Percentiles rank a stretch among this genome's conserved stretches.
phyloP scores from a whole-genome alignment of 768 basidiomycete species.

The Lentinus brumalis region DNA sequence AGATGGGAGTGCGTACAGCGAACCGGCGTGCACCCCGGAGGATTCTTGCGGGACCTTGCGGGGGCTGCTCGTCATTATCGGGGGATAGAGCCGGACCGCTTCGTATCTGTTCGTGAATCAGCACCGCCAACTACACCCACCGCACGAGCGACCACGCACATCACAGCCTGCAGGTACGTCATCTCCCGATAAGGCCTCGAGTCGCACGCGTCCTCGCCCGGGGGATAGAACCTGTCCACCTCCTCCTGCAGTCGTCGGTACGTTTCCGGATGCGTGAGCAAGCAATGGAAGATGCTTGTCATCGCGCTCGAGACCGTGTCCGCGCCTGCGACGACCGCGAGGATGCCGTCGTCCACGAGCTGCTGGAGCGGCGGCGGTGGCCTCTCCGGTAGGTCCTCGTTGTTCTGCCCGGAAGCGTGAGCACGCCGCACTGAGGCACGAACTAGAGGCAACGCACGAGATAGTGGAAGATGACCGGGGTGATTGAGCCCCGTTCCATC shows the following conservation, averaged over 20 bases:
- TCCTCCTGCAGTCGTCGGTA: slow-evolving; percentile 25
- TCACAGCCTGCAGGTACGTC: slow-evolving; percentile 36
- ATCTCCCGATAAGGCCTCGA: slow-evolving; percentile 24
- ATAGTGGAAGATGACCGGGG: slow-evolving; percentile 43
- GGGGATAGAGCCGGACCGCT: slow-evolving; percentile 44
- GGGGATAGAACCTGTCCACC: slow-evolving; percentile 27
- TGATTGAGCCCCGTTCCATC: slow-evolving; percentile 21
- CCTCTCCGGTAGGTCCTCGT: slow-evolving; percentile 15
- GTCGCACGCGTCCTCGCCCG: slow-evolving; percentile 21
- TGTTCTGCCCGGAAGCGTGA: slow-evolving; percentile 22
- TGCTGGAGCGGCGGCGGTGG: slow-evolving; percentile 5
- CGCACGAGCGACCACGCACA: slow-evolving; percentile 26
- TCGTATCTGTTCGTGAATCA: slow-evolving; percentile 44
- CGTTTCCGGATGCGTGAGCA: slow-evolving; percentile 21
- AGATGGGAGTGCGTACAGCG: slow-evolving; percentile 26
- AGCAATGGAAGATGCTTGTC: slow-evolving; percentile 25
- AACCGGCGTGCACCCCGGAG: slow-evolving; percentile 35
- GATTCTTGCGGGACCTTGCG: slow-evolving; percentile 35
- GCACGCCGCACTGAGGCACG: too few relatives aligned
- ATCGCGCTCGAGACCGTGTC: slow-evolving; percentile 31
- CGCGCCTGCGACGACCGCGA: slow-evolving; percentile 32
- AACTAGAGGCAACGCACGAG: slow-evolving; percentile 32
- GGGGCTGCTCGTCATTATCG: slow-evolving; percentile 41
- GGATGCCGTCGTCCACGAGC: slow-evolving; percentile 17
- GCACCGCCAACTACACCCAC: slow-evolving; percentile 33